Evolutionary conservation across 176 grass and related monocot species (phyloP).

Genomic region (Oryza meyeriana): DNA sequence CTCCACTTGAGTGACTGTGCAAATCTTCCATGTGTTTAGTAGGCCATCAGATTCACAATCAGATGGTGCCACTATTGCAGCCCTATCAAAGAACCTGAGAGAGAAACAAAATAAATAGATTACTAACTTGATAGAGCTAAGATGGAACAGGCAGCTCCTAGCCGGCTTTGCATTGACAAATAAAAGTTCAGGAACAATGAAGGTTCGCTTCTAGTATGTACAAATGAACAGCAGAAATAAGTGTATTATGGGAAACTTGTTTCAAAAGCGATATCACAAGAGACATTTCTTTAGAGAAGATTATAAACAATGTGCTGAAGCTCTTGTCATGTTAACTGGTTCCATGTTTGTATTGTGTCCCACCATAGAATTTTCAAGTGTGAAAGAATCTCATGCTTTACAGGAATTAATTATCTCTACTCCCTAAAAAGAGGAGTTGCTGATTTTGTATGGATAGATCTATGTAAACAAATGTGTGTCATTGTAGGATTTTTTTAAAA

Average conservation of each 20-base stretch:
- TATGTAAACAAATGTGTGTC: background rate
- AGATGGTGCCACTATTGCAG: constrained; percentile 40
- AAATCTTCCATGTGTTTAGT: constrained; percentile 38
- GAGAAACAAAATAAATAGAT: constrained; percentile 22
- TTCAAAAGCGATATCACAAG: background rate
- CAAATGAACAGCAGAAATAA: background rate
- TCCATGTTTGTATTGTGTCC: background rate
- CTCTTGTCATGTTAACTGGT: background rate
- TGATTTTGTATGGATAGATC: too few species aligned
- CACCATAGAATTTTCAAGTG: background rate
- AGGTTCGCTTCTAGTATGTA: background rate
- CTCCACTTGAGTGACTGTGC: constrained; percentile 68
- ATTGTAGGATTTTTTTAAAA: background rate
- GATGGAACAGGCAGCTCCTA: background rate
- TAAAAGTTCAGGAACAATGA: background rate
- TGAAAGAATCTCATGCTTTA: background rate
- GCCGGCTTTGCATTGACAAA: background rate
- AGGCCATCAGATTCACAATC: constrained; percentile 35
- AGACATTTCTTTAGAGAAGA: background rate
- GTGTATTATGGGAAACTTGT: background rate
- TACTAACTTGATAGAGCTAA: background rate
- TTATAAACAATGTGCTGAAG: background rate
- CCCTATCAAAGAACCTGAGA: constrained; percentile 64
- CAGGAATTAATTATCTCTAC: background rate
- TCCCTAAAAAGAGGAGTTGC: background rate